Evolutionary conservation across 2,329 filamentous ascomycete species (phyloP).

Genomic region (Endoconidiophora laricicola): DNA sequence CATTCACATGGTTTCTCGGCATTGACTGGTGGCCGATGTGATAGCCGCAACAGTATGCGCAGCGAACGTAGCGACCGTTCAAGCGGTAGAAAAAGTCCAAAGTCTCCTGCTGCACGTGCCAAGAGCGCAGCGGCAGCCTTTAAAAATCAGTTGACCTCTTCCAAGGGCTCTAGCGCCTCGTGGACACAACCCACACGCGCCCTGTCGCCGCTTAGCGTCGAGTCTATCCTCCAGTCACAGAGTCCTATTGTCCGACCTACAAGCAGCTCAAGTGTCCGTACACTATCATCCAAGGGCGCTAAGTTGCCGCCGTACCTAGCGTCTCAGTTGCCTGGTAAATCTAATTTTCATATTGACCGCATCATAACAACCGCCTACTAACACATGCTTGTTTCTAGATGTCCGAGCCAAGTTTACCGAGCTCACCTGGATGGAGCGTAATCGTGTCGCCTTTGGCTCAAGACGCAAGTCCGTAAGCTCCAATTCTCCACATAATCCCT

Average conservation of each 20-base stretch:
- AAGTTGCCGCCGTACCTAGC: constrained; percentile 25
- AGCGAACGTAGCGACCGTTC: too few relatives aligned
- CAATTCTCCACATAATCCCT: constrained; percentile 4
- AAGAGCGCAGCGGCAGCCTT: neutral
- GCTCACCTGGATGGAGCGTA: constrained; percentile 35
- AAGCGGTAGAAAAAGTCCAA: too few relatives aligned
- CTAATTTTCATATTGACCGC: neutral
- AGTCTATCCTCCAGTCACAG: too few relatives aligned
- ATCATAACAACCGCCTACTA: neutral
- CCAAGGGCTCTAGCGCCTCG: neutral
- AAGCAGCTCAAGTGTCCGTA: neutral
- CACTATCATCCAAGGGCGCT: constrained; percentile 14
- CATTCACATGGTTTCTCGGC: constrained; percentile 1
- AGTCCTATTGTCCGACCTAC: neutral
- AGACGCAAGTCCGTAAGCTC: constrained; percentile 7
- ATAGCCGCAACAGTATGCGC: neutral
- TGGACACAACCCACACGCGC: too few relatives aligned
- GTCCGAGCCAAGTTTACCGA: constrained; percentile 36
- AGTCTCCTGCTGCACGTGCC: too few relatives aligned
- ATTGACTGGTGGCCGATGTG: neutral
- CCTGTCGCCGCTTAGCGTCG: too few relatives aligned
- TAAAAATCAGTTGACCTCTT: neutral
- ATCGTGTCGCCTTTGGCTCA: constrained; percentile 23
- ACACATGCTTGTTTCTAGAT: constrained; percentile 20
- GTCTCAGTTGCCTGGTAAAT: constrained; percentile 22